These are phyloP conservation scores for Eustoma russellianum DNA, from an alignment of 257 asterid genomes.

Conservation along the genomic window DNA sequence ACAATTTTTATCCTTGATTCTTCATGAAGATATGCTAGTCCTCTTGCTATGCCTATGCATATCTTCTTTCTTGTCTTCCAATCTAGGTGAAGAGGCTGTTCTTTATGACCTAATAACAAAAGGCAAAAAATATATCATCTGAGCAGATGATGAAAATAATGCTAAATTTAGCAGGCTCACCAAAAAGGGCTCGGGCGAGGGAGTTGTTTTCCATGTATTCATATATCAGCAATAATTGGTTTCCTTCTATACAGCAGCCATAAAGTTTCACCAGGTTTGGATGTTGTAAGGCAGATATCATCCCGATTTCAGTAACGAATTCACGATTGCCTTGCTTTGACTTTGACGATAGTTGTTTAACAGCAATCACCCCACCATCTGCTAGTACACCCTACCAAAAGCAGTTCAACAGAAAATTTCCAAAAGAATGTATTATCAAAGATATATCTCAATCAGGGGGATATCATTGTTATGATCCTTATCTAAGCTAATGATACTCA, in stretches of 20 bases:
- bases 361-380: constrained; percentile 33
- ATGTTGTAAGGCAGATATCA: constrained; percentile 45
- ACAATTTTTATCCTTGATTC: constrained; percentile 40
- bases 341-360: constrained; percentile 37
- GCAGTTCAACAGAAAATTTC: constrained; percentile 3
- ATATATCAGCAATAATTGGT: constrained; percentile 32
- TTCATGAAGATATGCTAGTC: constrained; percentile 38
- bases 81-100: constrained; percentile 26
- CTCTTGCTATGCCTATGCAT: constrained; percentile 34
- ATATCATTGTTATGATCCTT: not conserved
- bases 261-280: constrained; percentile 39
- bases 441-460: not conserved
- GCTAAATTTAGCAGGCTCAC: constrained; percentile 8
- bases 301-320: constrained; percentile 38
- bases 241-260: constrained; percentile 46
- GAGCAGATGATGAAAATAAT: not conserved
- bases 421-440: not conserved
- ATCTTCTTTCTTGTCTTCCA: constrained; percentile 33
- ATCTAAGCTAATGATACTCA: too few relatives aligned
- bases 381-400: constrained; percentile 24
- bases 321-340: constrained; percentile 43
- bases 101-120: constrained; percentile 15
- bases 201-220: constrained; percentile 42
- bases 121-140: not conserved
- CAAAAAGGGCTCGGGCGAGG: constrained; percentile 42